A percentile compares a stretch with the other conserved stretches of the same genome.
These are phyloP conservation scores for Paramecium caudatum DNA, from an alignment of 73 alveolate species.

Conservation along the genomic window DNA sequence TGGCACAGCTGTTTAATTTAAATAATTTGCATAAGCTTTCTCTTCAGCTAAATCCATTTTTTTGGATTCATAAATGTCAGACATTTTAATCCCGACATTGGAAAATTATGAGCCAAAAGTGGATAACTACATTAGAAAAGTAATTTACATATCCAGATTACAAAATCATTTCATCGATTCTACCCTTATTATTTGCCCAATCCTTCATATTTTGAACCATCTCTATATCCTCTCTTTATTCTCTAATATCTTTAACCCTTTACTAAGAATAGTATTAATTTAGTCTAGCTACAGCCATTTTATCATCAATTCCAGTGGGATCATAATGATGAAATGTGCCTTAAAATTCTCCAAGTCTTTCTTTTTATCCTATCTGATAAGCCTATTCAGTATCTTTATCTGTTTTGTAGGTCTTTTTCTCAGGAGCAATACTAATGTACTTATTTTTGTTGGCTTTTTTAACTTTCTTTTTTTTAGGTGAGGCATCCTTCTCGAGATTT, in stretches of 20 bases:
- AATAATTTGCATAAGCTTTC: constrained; percentile 33
- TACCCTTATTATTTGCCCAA: constrained; percentile 64
- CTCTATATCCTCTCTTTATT: constrained; percentile 33
- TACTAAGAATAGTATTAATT: constrained; percentile 10
- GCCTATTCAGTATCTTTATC: constrained; percentile 50
- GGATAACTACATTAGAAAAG: background rate
- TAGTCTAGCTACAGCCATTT: constrained; percentile 22
- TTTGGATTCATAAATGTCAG: constrained; percentile 11
- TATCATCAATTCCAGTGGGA: constrained; percentile 43
- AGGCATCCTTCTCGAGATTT: background rate
- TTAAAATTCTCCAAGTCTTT: constrained; percentile 48
- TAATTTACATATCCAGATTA: constrained; percentile 37
- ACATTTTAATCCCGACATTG: constrained; percentile 40
- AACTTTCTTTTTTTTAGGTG: background rate
- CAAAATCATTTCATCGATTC: constrained; percentile 52
- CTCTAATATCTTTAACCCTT: constrained; percentile 19
- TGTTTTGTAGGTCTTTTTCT: background rate
- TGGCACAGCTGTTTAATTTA: background rate
- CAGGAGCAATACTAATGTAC: constrained; percentile 55
- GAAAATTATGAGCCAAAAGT: constrained; percentile 36
- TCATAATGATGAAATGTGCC: constrained; percentile 11
- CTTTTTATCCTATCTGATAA: constrained; percentile 2
- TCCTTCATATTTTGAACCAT: constrained; percentile 18
- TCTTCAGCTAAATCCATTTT: constrained; percentile 30
- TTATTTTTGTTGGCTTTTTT: background rate